Evolutionary conservation across 2,329 filamentous ascomycete genomes (phyloP).

Genomic region (Aulographum hederae): DNA sequence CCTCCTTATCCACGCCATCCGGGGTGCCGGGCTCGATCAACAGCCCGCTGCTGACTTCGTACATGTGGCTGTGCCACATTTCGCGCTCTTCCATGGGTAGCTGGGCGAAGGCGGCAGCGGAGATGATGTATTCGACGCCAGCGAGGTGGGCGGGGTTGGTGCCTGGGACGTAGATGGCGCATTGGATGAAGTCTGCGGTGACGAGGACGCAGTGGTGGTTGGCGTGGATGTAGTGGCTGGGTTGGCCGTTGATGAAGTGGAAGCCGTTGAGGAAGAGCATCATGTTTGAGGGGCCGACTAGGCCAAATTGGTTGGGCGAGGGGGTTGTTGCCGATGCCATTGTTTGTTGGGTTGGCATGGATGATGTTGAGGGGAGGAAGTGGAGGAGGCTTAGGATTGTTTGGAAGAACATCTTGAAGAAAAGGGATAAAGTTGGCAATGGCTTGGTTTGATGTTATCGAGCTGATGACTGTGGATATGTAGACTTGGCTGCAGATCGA

Average conservation of each 20-base stretch:
- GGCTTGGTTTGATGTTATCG: too few relatives aligned
- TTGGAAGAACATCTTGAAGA: not conserved
- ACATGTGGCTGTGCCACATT: slow-evolving; percentile 5
- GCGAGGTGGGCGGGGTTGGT: slow-evolving; percentile 4
- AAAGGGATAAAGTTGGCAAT: too few relatives aligned
- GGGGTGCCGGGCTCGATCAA: slow-evolving; percentile 4
- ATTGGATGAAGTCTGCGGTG: slow-evolving; percentile 4
- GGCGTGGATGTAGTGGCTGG: slow-evolving; percentile 3
- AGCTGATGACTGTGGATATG: too few relatives aligned
- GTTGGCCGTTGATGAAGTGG: slow-evolving; percentile 5
- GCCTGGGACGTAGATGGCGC: slow-evolving; percentile 5
- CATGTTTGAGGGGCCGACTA: slow-evolving; percentile 3
- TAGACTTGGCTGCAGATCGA: too few relatives aligned
- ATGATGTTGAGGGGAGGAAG: not conserved
- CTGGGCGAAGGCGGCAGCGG: slow-evolving; percentile 2
- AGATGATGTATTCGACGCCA: slow-evolving; percentile 5
- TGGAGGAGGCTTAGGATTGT: not conserved
- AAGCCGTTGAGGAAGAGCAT: slow-evolving; percentile 5
- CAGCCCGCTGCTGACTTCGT: slow-evolving; percentile 3
- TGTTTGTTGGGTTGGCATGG: not conserved
- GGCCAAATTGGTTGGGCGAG: not conserved
- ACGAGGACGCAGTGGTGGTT: slow-evolving; percentile 6
- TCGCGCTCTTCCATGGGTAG: slow-evolving; percentile 2
- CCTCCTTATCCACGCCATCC: slow-evolving; percentile 1
- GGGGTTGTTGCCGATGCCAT: not conserved